Base-by-base conservation (phyloP, 768 basidiomycete species). In the Collybiopsis luxurians region DNA sequence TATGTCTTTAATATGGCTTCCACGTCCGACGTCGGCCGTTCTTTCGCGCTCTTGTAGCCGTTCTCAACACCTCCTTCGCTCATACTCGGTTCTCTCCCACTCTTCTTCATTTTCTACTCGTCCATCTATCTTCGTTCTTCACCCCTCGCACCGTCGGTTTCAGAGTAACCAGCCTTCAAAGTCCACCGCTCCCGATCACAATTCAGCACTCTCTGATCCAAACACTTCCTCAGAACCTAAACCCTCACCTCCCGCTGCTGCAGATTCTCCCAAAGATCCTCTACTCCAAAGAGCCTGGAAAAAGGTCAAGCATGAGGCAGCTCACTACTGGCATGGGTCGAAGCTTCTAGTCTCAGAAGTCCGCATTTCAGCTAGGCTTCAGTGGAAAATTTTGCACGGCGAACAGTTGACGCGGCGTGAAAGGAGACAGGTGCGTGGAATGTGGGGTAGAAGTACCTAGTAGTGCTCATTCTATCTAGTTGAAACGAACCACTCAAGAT, bases 281-380 rank as follows among this genome's bases (percentile, higher is more conserved):
- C 69, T 91, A 2, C 57, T 75, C 39, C 77, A 82, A 10, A 79
- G 95, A 38, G 82, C 82, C 6, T 98, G 96, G 96, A 89, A 89
- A 63, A 90, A 86, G 63, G 86, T 98, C 59, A 99, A 98, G 75
- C 92, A 98, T 65, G 97, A 98, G 71, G 94, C 88, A 0, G 82
- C 84, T 57, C 96, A 99, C 70, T 99, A 98, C 70, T 98, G 95
- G 95, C 88, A 95, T 60, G 96, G 97, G 11, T 82, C 92, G 1
- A 97, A 97, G 68, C 84, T 99, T 4, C 79, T 99, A 47, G 94
- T 92, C 15, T 91, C 93, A 24, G 97, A 98, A 75, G 90, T 97
- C 53, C 85, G 90, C 61, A 98, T 98, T 60, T 93, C 92, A 23
- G 75, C 81, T 2, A 79, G 95, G 59, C 78, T 99, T 42, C 90